Evolutionary conservation across 371 early-diverging fungal genomes (phyloP).

Genomic region (Phascolomyces articulosus): DNA sequence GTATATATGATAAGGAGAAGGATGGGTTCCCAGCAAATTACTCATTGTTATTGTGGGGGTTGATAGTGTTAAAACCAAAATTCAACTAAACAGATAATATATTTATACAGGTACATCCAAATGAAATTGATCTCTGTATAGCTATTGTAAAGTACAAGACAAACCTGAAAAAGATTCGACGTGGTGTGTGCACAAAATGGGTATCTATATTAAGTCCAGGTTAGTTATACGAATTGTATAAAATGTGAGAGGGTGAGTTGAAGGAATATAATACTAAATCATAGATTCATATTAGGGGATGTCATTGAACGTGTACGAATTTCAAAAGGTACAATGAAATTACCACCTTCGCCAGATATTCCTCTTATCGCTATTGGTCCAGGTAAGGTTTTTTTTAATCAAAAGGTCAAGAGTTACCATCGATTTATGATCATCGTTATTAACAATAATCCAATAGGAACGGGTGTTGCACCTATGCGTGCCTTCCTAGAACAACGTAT

Average conservation of each 20-base stretch:
- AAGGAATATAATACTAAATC: too few relatives aligned
- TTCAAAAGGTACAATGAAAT: slow-evolving; percentile 73
- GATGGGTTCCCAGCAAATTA: too few relatives aligned
- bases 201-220: slow-evolving; percentile 50
- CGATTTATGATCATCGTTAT: not conserved
- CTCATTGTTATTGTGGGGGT: too few relatives aligned
- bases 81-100: not conserved
- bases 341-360: slow-evolving; percentile 55
- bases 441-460: slow-evolving; percentile 49
- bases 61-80: too few relatives aligned
- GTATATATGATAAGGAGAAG: not conserved
- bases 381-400: slow-evolving; percentile 45
- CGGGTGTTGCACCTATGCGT: slow-evolving; percentile 92
- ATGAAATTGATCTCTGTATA: slow-evolving; percentile 72
- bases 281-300: slow-evolving; percentile 32
- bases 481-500: slow-evolving; percentile 78
- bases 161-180: slow-evolving; percentile 64
- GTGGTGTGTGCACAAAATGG: slow-evolving; percentile 88
- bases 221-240: not conserved
- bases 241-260: too few relatives aligned
- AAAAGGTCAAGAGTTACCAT: too few relatives aligned
- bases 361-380: slow-evolving; percentile 82
- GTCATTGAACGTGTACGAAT: slow-evolving; percentile 58
- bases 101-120: slow-evolving; percentile 40
- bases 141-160: slow-evolving; percentile 90